These are phyloP conservation scores for Sodiomyces alkalinus DNA, from an alignment of 2,329 filamentous ascomycete genomes.

Conservation along the genomic window DNA sequence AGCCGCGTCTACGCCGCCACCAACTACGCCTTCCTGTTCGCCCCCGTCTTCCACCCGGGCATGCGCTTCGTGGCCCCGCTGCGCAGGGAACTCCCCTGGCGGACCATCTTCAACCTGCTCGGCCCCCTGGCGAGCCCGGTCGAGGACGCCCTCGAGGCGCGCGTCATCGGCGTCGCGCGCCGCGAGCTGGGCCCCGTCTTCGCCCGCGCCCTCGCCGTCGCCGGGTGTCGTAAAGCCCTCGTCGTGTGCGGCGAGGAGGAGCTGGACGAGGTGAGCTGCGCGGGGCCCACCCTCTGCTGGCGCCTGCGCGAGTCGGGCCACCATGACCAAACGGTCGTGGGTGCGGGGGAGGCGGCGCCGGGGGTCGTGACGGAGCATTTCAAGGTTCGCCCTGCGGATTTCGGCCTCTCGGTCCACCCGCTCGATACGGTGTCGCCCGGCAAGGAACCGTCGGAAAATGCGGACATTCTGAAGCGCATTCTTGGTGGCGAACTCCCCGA, in stretches of 20 bases:
- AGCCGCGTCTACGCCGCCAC: slow-evolving; percentile 57
- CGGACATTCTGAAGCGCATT: slow-evolving; percentile 64
- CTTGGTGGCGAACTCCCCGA: slow-evolving; percentile 56
- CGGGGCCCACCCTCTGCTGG: slow-evolving; percentile 83
- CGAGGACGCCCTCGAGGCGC: slow-evolving; percentile 69
- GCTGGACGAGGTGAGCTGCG: slow-evolving; percentile 88
- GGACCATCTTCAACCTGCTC: slow-evolving; percentile 95
- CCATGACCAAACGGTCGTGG: slow-evolving; percentile 19
- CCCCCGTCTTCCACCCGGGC: slow-evolving; percentile 88
- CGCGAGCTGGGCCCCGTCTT: slow-evolving; percentile 79
- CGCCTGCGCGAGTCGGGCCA: slow-evolving; percentile 38
- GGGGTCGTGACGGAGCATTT: slow-evolving; percentile 57
- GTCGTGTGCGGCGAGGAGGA: slow-evolving; percentile 91
- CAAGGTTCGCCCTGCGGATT: slow-evolving; percentile 66
- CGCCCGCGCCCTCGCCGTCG: slow-evolving; percentile 64
- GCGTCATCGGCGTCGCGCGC: slow-evolving; percentile 85
- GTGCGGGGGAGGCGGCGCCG: slow-evolving; percentile 16
- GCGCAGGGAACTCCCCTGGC: slow-evolving; percentile 76
- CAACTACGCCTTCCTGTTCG: slow-evolving; percentile 93
- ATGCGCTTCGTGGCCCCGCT: slow-evolving; percentile 82
- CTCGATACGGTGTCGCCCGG: slow-evolving; percentile 68
- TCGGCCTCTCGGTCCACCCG: slow-evolving; percentile 63
- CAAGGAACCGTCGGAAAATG: slow-evolving; percentile 77
- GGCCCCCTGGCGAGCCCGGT: slow-evolving; percentile 87
- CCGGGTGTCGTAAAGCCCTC: slow-evolving; percentile 68